phyloP scores from a whole-genome alignment of 345 rosid genomes.

The Mallotus nudiflorus region DNA sequence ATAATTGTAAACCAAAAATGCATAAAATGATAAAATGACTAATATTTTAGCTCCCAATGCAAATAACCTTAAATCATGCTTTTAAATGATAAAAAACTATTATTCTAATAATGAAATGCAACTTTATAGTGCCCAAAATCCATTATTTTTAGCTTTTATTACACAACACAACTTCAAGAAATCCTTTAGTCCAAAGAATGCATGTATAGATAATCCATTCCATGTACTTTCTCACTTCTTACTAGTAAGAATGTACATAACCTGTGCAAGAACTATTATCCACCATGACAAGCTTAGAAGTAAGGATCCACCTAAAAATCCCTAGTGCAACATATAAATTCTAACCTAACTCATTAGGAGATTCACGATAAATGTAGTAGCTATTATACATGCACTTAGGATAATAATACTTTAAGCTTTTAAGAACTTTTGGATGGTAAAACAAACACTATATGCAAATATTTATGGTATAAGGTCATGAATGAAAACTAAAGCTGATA shows the following conservation, averaged over 20 bases:
- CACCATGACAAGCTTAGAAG: constrained; percentile 85
- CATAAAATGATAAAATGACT: no score
- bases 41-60: no score
- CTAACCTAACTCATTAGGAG: constrained; percentile 22
- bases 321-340: constrained; percentile 11
- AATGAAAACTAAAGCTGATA: constrained; percentile 22
- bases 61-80: no score
- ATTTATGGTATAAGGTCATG: constrained; percentile 32
- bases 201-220: constrained; percentile 55
- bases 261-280: constrained; percentile 65
- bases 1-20: no score
- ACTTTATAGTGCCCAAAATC: no score
- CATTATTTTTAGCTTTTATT: no score
- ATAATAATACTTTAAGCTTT: constrained; percentile 29
- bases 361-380: constrained; percentile 7
- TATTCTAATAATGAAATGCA: no score
- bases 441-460: constrained; percentile 25
- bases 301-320: constrained; percentile 56
- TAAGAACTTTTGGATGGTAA: constrained; percentile 32
- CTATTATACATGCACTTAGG: constrained; percentile 31
- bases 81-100: no score
- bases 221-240: constrained; percentile 56
- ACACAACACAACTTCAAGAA: constrained; percentile 86
- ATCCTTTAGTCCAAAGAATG: constrained; percentile 72
- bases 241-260: constrained; percentile 48